Evolutionary conservation across 2,329 filamentous ascomycete genomes (phyloP).

Genomic region (Kalmusia sp.): DNA sequence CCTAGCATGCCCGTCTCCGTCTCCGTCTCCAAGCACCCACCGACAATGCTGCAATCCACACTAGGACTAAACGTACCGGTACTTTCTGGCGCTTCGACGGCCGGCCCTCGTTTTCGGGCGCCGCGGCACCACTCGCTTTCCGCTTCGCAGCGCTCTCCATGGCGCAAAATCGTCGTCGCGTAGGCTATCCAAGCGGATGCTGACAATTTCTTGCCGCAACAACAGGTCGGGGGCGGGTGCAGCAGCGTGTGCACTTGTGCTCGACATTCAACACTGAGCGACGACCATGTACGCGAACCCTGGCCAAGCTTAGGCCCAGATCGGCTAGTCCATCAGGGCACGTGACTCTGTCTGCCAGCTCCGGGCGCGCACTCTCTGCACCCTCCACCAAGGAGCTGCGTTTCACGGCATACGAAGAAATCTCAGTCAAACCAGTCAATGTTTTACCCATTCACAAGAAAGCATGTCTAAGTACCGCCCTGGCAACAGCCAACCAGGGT

Average conservation of each 20-base stretch:
- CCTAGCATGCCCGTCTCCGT: constrained; percentile 3
- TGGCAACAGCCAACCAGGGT: constrained; percentile 34
- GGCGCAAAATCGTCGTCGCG: constrained; percentile 38
- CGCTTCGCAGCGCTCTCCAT: constrained; percentile 62
- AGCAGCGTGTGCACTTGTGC: constrained; percentile 38
- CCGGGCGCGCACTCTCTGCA: too few species aligned
- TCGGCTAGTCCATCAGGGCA: constrained; percentile 1
- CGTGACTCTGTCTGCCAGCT: constrained; percentile 2
- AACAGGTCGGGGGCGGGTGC: constrained; percentile 38
- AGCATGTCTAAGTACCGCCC: constrained; percentile 21
- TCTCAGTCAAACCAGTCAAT: too few species aligned
- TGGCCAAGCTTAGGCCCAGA: constrained; percentile 2
- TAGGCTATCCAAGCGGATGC: constrained; percentile 28
- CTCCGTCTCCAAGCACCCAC: constrained; percentile 27
- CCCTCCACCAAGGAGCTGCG: not conserved
- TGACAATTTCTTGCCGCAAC: constrained; percentile 16
- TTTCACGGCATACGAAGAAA: too few species aligned
- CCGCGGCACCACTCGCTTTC: constrained; percentile 58
- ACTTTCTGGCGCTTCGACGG: constrained; percentile 66
- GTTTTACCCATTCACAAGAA: constrained; percentile 1
- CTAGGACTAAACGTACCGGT: constrained; percentile 59
- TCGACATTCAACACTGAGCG: constrained; percentile 26
- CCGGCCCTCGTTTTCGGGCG: constrained; percentile 60
- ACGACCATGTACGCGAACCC: constrained; percentile 18
- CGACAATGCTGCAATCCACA: constrained; percentile 28